Evolutionary conservation across 2,329 filamentous ascomycete species (phyloP), one percentile per base, ranked within the genome.

Genomic region (Colletotrichum truncatum): DNA sequence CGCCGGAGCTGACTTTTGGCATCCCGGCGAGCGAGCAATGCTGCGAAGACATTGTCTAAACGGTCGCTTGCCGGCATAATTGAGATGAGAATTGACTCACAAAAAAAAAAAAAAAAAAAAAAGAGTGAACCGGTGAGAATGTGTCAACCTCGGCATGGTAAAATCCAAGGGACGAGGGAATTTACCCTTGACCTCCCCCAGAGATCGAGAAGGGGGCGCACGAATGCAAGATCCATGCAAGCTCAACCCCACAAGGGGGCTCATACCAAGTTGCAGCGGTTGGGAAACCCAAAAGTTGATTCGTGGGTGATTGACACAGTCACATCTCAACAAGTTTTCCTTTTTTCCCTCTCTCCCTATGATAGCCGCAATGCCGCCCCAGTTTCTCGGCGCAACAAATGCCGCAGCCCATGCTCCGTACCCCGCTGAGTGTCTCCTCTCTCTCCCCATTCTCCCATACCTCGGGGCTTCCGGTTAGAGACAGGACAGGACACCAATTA

Each of bases 1-100:
- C 73, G 74, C n/a, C 85, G 81, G 7, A 84, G 75, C 55, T 76
- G 79, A 10, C 75, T 75, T 14, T 76, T 73, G 4, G 72, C 41
- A 9, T 75, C 45, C 26, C 67, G 52, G n/a, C 64, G 67, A 14
- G 55, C 51, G 18, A 70, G 59, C n/a, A 57, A 55, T 0, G 46
- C 45, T 48, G 39, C 51, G 2, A 65, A 59, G 3, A 52, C 59
- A 4, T 32, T 48, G 41, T 68, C 60, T n/a, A 68, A 16, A 23
- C 62, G 62, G 57, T 43, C 57, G 62, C 32, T 54, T 9, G 62
- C 62, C 41, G 62, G 49, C 62, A 65, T 65, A 6, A 12, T 62
- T 32, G 32, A 14, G 39, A 39, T 25, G 43, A 10, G 18, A 26
- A 45, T 18, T 46, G 54, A 21, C 39, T 41, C 49, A 39, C 34